Evolutionary conservation across 1,284 basidiomycete genomes (phyloP), one percentile per base, ranked within the genome.

Genomic region (Xerocomus nothofagi): DNA sequence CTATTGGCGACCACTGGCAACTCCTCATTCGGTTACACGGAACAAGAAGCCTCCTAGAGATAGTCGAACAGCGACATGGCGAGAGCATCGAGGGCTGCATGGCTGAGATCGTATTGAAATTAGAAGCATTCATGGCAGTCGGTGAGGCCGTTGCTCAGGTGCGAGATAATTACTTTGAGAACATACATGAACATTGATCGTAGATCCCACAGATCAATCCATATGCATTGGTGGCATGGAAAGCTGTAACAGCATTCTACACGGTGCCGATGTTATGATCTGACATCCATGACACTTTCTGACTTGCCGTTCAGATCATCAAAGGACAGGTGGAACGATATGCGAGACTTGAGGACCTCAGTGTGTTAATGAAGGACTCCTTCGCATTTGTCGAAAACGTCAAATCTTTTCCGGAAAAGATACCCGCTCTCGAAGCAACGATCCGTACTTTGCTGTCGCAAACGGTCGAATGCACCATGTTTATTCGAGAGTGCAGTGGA

Each of bases 401-500:
- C 5, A 57, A 58, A 24, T 55, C 44, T 4, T 55, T 71, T 17
- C 59, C 64, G 2, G 53, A 60, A 36, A 68, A 54, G 47, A 60
- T 71, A 38, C 53, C 58, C 24, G 15, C 26, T 2, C 60, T 71
- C 1, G 63, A 70, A 34, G 48, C 54, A 34, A 58, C 53, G n/a
- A 59, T 72, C 40, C 53, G 49, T 8, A 45, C 50, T 1, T 51
- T 72, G 15, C 32, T 65, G 3, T 55, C 57, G 6, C 69, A 70
- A 43, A 70, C 67, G 0, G 52, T 70, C 1, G 67, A 72, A 54
- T 70, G 69, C 17, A 62, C 50, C 20, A 58, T 70, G 45, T 70
- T 70, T 44, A 54, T 70, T 42, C 61, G 60, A 7, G 70, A 70
- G 50, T 71, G 63, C 34, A 60, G 53, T 37, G 61, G 63, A 0